Percentiles rank a stretch among this genome's conserved stretches.
phyloP scores from a whole-genome alignment of 2,329 filamentous ascomycete species.

The Trichoderma sp. region DNA sequence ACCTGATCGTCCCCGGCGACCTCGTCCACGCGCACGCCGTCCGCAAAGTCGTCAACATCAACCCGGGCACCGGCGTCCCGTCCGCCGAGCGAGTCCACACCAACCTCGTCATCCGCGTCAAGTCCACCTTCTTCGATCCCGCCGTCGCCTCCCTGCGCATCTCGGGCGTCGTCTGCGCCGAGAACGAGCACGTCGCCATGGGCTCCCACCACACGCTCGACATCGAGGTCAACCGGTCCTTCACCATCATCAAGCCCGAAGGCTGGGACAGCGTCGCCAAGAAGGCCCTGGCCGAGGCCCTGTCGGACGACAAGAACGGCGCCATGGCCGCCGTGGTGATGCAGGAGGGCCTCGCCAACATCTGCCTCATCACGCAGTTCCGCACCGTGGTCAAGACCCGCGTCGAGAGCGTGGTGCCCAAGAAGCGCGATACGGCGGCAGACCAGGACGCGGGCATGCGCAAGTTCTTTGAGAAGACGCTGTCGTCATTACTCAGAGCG shows the following conservation, averaged over 20 bases:
- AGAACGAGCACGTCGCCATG: conserved; percentile 56
- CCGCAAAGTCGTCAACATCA: conserved; percentile 57
- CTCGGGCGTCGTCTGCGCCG: conserved; percentile 55
- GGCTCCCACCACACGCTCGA: conserved; percentile 68
- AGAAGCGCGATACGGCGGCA: conserved; percentile 65
- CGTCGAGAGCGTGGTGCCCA: conserved; percentile 66
- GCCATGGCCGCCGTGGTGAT: conserved; percentile 90
- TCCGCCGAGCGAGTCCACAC: conserved; percentile 57
- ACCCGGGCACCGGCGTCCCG: conserved; percentile 53
- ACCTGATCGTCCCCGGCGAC: conserved; percentile 59
- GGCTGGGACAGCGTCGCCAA: conserved; percentile 89
- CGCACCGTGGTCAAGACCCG: conserved; percentile 69
- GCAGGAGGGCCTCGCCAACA: conserved; percentile 83
- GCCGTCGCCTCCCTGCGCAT: conserved; percentile 58
- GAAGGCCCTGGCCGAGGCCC: conserved; percentile 75
- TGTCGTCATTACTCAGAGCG: conserved; percentile 74
- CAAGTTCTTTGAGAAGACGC: conserved; percentile 73
- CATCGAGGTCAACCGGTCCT: conserved; percentile 83
- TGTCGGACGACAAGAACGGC: conserved; percentile 76
- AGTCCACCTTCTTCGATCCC: conserved; percentile 61
- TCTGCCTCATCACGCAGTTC: conserved; percentile 79
- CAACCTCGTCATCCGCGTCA: conserved; percentile 60
- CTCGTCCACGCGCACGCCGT: conserved; percentile 57
- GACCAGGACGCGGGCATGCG: conserved; percentile 72
- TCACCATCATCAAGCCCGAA: conserved; percentile 80